Evolutionary conservation across 371 early-diverging fungal species (phyloP).

Genomic region (Mucor plumbeus): DNA sequence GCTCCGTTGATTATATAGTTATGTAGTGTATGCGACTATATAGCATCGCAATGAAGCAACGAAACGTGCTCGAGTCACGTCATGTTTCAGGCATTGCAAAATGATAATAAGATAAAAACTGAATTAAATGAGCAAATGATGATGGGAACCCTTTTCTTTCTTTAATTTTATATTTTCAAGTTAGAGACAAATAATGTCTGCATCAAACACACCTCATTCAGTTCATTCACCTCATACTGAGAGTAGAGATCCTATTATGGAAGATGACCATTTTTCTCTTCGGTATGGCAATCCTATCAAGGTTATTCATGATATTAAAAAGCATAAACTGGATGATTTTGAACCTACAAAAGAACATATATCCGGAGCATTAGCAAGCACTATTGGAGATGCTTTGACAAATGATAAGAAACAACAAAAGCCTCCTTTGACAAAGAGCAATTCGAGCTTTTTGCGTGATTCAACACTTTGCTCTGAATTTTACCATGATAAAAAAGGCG

Average conservation of each 20-base stretch:
- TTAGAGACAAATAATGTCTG: not conserved
- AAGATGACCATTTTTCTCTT: conserved; percentile 44
- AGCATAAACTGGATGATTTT: conserved; percentile 28
- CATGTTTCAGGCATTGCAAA: conserved; percentile 6
- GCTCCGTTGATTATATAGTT: not conserved
- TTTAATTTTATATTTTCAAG: not conserved
- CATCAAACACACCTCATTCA: not conserved
- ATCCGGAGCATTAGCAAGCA: conserved; percentile 17
- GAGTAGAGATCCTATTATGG: conserved; percentile 43
- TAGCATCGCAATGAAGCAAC: not conserved
- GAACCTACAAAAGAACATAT: conserved; percentile 36
- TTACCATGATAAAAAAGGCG: conserved; percentile 33
- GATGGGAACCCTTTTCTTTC: not conserved
- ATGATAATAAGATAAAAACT: not conserved
- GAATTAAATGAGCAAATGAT: not conserved
- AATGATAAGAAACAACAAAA: not conserved
- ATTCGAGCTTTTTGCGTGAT: conserved; percentile 30
- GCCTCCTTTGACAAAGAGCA: conserved; percentile 11
- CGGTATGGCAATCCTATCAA: conserved; percentile 47
- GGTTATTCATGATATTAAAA: conserved; percentile 38
- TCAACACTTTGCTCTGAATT: conserved; percentile 36
- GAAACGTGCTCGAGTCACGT: not conserved
- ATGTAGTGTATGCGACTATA: no score
- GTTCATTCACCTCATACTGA: conserved; percentile 16
- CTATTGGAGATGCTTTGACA: conserved; percentile 9